Evolutionary conservation across 2,329 filamentous ascomycete genomes (phyloP), one percentile per base, ranked within the genome.

Genomic region (Niveomyces coronatus): DNA sequence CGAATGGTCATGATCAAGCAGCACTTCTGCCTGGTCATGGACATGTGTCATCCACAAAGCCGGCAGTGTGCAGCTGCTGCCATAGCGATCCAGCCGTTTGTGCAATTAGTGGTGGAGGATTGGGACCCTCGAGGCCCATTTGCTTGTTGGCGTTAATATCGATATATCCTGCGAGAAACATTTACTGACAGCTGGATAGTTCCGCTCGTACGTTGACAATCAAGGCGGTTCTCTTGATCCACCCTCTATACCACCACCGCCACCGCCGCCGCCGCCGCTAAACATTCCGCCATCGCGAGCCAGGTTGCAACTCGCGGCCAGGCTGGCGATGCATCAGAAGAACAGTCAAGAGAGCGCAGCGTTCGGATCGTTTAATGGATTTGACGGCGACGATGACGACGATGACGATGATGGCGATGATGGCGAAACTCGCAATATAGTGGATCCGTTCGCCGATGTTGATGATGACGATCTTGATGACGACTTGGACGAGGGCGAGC

Each of bases 221-320:
- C 41, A 57, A 48, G 50, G 60, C 55, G 38, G 51, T 28, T 68
- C 69, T 17, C 58, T 75, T 48, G 67, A 70, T 41, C 74, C 71
- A 32, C 76, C 72, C 3, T 75, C 73, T 10, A 70, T 76, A 33
- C 71, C 60, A 3, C 72, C 74, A 6, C 74, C 75, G 3, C 71
- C 70, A 3, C 71, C 76, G 1, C 81, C 82, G n/a, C 83, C 78
- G 16, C 80, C 84, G 22, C 85, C 87, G 10, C 68, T 94, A 52
- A 91, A 89, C 56, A 79, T 89, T 24, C 80, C 84, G 1, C 88
- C 89, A 3, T 93, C 86, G 7, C 78, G 89, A 37, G 89, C 89
- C 7, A 78, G 89, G 35, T 71, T 86, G 39, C 86, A 94, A 58
- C 74, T 96, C n/a, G 88, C 87, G n/a, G 84, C 85, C 10, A 78